Percentiles rank a stretch among this genome's conserved stretches.
Conservation (phyloP, 2,329 filamentous ascomycete genomes). For the Colletotrichum sp. region DNA sequence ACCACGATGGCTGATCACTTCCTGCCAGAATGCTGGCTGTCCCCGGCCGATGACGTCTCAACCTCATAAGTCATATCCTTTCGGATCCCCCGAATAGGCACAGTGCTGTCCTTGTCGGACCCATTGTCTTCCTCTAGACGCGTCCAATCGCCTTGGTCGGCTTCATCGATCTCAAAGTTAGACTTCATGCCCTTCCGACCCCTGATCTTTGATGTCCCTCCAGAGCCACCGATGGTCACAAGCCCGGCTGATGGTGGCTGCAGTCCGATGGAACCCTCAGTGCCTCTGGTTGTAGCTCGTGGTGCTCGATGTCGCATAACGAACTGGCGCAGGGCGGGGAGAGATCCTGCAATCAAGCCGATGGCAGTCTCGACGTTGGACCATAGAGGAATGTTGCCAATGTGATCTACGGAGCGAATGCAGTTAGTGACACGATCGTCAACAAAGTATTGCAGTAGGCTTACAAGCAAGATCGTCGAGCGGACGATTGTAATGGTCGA, state of each 20-base stretch:
- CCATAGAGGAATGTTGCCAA: slow-evolving; percentile 22
- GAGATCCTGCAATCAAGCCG: slow-evolving; percentile 22
- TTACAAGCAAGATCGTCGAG: slow-evolving; percentile 22
- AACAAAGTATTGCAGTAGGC: background rate
- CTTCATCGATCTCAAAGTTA: slow-evolving; percentile 1
- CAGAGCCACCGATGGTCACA: slow-evolving; percentile 21
- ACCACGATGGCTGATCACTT: background rate
- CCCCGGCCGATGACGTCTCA: background rate
- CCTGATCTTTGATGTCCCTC: slow-evolving; percentile 5
- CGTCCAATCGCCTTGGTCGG: slow-evolving; percentile 18
- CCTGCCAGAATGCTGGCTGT: background rate
- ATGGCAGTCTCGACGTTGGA: slow-evolving; percentile 25
- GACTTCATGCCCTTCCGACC: slow-evolving; percentile 12
- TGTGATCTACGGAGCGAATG: slow-evolving; percentile 19
- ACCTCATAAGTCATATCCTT: slow-evolving; percentile 14
- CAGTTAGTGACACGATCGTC: background rate
- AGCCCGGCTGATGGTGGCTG: background rate
- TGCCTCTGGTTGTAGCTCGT: background rate
- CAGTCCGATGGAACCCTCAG: background rate
- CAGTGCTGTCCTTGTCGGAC: slow-evolving; percentile 22
- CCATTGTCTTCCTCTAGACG: slow-evolving; percentile 19
- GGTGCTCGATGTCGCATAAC: background rate
- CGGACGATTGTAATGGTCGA: slow-evolving; percentile 23
- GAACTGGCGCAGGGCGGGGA: slow-evolving; percentile 21
- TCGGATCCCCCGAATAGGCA: slow-evolving; percentile 16